Percentiles rank a stretch among this genome's conserved stretches.
Conservation (phyloP, 73 alveolate species). For the Paramecium sexaurelia region DNA sequence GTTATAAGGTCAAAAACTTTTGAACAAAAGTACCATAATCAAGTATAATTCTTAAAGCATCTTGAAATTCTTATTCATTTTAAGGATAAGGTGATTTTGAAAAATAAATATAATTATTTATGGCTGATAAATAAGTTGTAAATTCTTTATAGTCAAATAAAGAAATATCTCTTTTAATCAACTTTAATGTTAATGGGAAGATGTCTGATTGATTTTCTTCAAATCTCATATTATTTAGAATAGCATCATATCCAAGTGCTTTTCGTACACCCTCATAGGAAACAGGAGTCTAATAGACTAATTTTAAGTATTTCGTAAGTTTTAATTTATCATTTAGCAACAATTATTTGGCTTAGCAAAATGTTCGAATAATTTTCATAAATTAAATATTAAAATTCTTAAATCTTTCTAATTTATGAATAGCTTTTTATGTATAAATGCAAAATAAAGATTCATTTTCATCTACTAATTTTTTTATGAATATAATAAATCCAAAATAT, state of each 20-base stretch:
- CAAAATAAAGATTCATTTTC: not conserved
- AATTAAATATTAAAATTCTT: not conserved
- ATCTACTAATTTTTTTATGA: not conserved
- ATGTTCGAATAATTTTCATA: constrained; percentile 33
- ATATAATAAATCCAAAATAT: not conserved
- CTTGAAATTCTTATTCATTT: not conserved
- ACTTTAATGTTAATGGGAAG: not conserved
- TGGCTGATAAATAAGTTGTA: not conserved
- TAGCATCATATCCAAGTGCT: constrained; percentile 11
- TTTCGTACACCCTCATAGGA: not conserved
- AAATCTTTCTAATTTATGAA: not conserved
- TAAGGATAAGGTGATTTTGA: not conserved
- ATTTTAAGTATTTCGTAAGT: not conserved
- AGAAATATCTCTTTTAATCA: not conserved
- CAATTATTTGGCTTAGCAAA: constrained; percentile 34
- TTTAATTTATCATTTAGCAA: constrained; percentile 1
- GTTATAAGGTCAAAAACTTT: not conserved
- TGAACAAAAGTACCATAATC: not conserved
- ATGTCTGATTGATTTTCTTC: not conserved
- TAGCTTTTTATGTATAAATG: not conserved
- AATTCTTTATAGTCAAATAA: not conserved
- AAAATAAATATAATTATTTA: not conserved
- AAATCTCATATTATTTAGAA: not conserved
- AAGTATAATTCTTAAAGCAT: not conserved
- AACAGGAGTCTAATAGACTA: not conserved